Conservation (phyloP, 2,329 filamentous ascomycete genomes). For the Juglanconis sp. region DNA sequence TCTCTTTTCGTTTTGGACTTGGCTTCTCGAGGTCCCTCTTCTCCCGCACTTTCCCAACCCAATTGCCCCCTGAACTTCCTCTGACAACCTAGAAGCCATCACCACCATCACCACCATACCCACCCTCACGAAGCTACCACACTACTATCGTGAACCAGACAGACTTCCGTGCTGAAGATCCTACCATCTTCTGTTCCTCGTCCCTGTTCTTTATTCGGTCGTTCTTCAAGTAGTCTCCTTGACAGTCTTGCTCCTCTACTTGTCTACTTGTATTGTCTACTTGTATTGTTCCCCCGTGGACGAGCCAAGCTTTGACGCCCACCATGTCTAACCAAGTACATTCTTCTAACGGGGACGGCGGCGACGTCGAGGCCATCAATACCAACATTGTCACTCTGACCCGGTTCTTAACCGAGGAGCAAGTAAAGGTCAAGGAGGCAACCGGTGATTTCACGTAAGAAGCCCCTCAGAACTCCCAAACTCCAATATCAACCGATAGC, state of each 20-base stretch:
- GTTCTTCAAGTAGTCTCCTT: conserved; percentile 1
- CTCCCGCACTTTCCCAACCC: not conserved
- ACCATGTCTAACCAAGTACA: conserved; percentile 15
- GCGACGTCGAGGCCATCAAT: conserved; percentile 78
- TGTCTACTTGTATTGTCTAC: not conserved
- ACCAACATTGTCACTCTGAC: conserved; percentile 95
- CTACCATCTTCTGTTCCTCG: not conserved
- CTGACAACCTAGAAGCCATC: not conserved
- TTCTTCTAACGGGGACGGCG: conserved; percentile 38
- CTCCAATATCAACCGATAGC: conserved; percentile 4
- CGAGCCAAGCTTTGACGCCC: not conserved
- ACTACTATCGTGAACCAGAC: not conserved
- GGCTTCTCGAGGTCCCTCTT: not conserved
- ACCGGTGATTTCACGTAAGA: conserved; percentile 97
- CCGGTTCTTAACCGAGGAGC: conserved; percentile 93
- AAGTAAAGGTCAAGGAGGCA: conserved; percentile 86
- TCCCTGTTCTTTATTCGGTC: not conserved
- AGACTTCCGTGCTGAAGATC: not conserved
- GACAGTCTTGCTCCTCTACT: not conserved
- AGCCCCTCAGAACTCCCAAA: not conserved
- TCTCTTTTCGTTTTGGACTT: not conserved
- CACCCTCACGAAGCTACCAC: not conserved
- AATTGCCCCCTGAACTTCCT: not conserved
- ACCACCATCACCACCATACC: not conserved
- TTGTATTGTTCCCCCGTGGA: not conserved